Conservation (phyloP, 345 rosid genomes). For the Diplotaxis tenuifolia region DNA sequence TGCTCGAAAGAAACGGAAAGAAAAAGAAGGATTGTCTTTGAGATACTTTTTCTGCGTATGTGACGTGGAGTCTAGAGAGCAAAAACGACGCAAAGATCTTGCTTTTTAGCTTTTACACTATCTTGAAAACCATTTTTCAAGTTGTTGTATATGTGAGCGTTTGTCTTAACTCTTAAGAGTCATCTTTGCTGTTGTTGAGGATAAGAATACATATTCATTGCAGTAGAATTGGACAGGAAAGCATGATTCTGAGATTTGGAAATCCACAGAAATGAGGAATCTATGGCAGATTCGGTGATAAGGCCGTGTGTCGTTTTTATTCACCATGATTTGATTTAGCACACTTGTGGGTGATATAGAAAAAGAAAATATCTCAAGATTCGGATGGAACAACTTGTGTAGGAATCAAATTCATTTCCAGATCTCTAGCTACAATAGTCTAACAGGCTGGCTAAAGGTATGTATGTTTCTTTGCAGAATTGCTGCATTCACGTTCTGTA, state of each 20-base stretch:
- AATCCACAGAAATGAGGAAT: conserved; percentile 25
- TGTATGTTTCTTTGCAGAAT: neutral
- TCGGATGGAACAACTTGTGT: conserved; percentile 22
- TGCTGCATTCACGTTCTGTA: conserved; percentile 5
- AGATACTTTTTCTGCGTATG: conserved; percentile 5
- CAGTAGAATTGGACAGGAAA: conserved; percentile 1
- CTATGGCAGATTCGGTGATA: conserved; percentile 29
- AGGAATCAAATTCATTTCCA: neutral
- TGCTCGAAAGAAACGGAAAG: conserved; percentile 29
- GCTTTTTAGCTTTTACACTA: conserved; percentile 25
- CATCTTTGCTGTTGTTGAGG: conserved; percentile 4
- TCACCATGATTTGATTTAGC: conserved; percentile 20
- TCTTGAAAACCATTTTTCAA: conserved; percentile 6
- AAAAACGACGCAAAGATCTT: conserved; percentile 12
- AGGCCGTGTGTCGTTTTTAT: conserved; percentile 21
- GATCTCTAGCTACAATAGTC: neutral
- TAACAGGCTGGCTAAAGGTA: conserved; percentile 24
- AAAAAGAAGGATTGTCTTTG: conserved; percentile 10
- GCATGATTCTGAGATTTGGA: conserved; percentile 31
- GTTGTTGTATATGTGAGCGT: conserved; percentile 17
- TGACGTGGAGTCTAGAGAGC: conserved; percentile 35
- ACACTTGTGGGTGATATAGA: conserved; percentile 6
- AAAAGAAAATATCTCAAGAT: neutral
- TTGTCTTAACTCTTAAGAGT: neutral
- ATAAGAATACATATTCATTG: conserved; percentile 10